phyloP scores from a whole-genome alignment of 179 eudicot genomes.

The Beta corolliflora region DNA sequence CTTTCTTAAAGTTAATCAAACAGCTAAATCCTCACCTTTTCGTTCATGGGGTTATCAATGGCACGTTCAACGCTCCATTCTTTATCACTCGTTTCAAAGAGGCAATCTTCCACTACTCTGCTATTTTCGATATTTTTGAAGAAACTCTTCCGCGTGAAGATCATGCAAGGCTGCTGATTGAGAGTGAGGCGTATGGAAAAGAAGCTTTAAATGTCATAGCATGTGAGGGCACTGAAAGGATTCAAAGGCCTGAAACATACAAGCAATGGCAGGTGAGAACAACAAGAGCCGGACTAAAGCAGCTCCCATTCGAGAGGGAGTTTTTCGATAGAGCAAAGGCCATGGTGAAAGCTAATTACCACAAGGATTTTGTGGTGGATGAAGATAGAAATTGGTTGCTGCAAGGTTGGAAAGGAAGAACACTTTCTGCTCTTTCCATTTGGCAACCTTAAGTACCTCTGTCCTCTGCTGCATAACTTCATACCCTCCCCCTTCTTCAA shows the following conservation, averaged over 20 bases:
- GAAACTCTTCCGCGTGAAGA: slow-evolving; percentile 38
- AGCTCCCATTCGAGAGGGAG: slow-evolving; percentile 36
- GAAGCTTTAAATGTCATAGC: slow-evolving; percentile 54
- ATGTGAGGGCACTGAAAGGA: slow-evolving; percentile 58
- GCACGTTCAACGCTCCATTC: slow-evolving; percentile 48
- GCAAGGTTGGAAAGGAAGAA: slow-evolving; percentile 64
- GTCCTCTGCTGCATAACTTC: no score
- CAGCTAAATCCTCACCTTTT: slow-evolving; percentile 40
- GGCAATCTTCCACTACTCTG: slow-evolving; percentile 42
- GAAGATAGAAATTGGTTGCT: slow-evolving; percentile 48
- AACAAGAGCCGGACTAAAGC: slow-evolving; percentile 45
- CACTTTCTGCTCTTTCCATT: slow-evolving; percentile 43
- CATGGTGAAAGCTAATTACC: slow-evolving; percentile 41
- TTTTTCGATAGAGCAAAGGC: slow-evolving; percentile 34
- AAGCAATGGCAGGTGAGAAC: slow-evolving; percentile 57
- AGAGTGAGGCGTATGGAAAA: slow-evolving; percentile 47
- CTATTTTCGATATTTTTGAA: slow-evolving; percentile 42
- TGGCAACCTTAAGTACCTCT: slow-evolving; percentile 36
- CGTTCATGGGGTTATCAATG: slow-evolving; percentile 38
- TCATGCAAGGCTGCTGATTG: slow-evolving; percentile 37
- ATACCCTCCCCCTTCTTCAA: slow-evolving; percentile 5
- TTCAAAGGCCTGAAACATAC: slow-evolving; percentile 59
- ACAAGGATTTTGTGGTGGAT: slow-evolving; percentile 47
- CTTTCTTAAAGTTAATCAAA: slow-evolving; percentile 38
- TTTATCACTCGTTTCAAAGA: slow-evolving; percentile 47